These are phyloP conservation scores for Sporobolomyces roseus DNA, from an alignment of 768 basidiomycete genomes.

Conservation along the genomic window DNA sequence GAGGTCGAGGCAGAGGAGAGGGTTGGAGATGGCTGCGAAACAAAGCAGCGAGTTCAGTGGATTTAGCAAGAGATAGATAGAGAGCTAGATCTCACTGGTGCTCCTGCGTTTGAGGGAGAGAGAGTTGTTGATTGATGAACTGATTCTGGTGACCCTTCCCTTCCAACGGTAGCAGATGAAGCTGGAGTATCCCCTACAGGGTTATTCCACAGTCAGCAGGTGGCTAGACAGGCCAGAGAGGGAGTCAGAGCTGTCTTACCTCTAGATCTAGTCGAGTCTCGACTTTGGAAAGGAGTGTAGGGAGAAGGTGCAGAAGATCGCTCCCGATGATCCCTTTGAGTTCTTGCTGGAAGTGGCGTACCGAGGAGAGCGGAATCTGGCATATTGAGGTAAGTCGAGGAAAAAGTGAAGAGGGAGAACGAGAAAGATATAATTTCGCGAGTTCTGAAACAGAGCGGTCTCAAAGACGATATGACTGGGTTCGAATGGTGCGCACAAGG, in stretches of 20 bases:
- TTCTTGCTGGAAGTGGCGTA: background rate
- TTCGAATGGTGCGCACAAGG: too few relatives aligned
- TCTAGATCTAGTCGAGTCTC: background rate
- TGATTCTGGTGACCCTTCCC: too few relatives aligned
- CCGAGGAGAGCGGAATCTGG: background rate
- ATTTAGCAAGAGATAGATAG: background rate
- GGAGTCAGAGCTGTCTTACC: background rate
- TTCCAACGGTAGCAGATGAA: background rate
- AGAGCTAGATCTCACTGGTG: background rate
- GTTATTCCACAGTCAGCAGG: background rate
- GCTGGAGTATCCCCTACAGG: background rate
- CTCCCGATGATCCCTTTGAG: background rate
- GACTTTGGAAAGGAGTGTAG: constrained; percentile 4
- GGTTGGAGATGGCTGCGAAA: constrained; percentile 2
- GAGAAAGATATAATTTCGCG: too few relatives aligned
- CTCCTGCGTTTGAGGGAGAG: background rate
- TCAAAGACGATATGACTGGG: too few relatives aligned
- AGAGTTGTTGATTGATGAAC: background rate
- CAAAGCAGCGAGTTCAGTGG: background rate
- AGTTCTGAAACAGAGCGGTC: too few relatives aligned
- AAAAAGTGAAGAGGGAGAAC: background rate
- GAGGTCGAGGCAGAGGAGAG: background rate
- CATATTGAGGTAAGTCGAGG: background rate
- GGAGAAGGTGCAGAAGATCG: constrained; percentile 7
- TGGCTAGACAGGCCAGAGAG: background rate